Conservation (phyloP, 768 basidiomycete genomes). For the Hirschioporus abietinus region DNA sequence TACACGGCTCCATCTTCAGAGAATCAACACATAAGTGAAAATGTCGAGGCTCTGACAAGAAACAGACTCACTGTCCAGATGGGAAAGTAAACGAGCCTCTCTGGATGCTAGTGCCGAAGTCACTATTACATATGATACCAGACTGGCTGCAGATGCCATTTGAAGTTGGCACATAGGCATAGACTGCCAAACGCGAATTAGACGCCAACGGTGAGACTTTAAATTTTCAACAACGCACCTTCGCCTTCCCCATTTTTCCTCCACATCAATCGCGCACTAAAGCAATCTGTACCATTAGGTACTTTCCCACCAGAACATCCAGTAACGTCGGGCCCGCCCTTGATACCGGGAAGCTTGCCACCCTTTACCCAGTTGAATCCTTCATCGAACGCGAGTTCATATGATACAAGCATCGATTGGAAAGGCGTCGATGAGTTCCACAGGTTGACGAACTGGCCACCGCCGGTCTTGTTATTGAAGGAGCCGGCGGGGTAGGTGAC, state of each 20-base stretch:
- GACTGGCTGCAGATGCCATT: constrained; percentile 52
- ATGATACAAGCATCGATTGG: constrained; percentile 63
- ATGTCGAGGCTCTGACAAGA: constrained; percentile 7
- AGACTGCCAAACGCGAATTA: constrained; percentile 40
- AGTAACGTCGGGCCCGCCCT: constrained; percentile 57
- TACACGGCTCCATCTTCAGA: constrained; percentile 58
- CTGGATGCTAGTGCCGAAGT: constrained; percentile 69
- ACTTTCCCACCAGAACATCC: constrained; percentile 69
- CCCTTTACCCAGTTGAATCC: constrained; percentile 70
- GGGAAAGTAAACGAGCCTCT: constrained; percentile 62
- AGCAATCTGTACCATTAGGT: constrained; percentile 63
- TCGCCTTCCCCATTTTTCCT: constrained; percentile 58
- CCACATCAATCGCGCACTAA: constrained; percentile 77
- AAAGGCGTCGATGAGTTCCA: constrained; percentile 63
- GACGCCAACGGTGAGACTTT: constrained; percentile 10
- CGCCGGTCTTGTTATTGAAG: constrained; percentile 56
- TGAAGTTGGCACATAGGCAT: constrained; percentile 70
- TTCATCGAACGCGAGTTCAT: constrained; percentile 67
- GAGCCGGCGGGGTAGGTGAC: constrained; percentile 60
- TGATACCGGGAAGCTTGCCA: constrained; percentile 71
- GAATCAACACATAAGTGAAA: constrained; percentile 6
- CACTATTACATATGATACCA: constrained; percentile 63
- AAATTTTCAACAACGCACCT: constrained; percentile 37
- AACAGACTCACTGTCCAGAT: constrained; percentile 51
- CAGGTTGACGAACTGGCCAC: constrained; percentile 60